phyloP scores from a whole-genome alignment of 805 yeast species.

The Kodamaea neixiangensis region DNA sequence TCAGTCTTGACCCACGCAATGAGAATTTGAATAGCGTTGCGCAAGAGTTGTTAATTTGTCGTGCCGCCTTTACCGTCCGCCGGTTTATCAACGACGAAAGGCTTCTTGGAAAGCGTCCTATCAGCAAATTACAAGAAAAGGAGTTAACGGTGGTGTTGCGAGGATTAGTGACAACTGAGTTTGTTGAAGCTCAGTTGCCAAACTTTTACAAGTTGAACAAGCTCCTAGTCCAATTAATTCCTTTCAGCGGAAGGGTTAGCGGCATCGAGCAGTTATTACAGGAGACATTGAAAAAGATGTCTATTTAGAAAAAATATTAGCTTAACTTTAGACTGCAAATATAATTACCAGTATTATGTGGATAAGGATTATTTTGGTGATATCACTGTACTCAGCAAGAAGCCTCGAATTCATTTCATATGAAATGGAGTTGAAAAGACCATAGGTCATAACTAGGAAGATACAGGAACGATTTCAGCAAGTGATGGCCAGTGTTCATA shows the following conservation, averaged over 20 bases:
- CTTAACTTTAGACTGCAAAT: not conserved
- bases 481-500: not conserved
- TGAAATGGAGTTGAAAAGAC: no score
- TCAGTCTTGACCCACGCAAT: constrained; percentile 19
- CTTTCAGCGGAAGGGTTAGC: constrained; percentile 16
- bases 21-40: constrained; percentile 21
- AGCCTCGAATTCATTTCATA: not conserved
- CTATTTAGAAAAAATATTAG: not conserved
- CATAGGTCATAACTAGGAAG: no score
- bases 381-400: not conserved
- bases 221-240: constrained; percentile 21
- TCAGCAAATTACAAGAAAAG: constrained; percentile 60
- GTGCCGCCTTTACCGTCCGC: constrained; percentile 62
- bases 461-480: no score
- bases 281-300: constrained; percentile 1
- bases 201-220: constrained; percentile 18
- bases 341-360: not conserved
- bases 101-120: constrained; percentile 61
- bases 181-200: constrained; percentile 5
- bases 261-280: constrained; percentile 17
- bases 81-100: constrained; percentile 64
- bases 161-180: constrained; percentile 35
- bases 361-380: no score
- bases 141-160: constrained; percentile 55
- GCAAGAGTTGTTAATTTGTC: constrained; percentile 47